These are phyloP conservation scores for Pisolithus orientalis DNA, from an alignment of 768 basidiomycete genomes.

Conservation along the genomic window DNA sequence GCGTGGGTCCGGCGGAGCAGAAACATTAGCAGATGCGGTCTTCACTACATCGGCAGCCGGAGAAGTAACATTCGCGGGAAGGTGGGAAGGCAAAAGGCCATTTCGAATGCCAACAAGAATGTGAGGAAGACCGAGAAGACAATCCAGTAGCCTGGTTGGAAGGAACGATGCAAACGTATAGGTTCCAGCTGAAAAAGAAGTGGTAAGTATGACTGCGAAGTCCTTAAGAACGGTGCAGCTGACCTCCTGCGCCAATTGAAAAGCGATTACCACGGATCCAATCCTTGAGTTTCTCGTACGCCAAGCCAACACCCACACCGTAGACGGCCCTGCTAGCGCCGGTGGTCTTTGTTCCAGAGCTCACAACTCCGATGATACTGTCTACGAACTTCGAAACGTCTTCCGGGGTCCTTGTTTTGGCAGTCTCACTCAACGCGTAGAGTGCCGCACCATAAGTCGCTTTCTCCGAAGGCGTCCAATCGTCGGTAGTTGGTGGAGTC, in stretches of 20 bases:
- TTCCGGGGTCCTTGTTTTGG: constrained; percentile 46
- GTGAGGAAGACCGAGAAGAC: constrained; percentile 60
- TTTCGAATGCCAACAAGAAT: constrained; percentile 58
- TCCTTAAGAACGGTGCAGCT: constrained; percentile 13
- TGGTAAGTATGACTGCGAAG: constrained; percentile 2
- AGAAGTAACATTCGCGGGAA: constrained; percentile 21
- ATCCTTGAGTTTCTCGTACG: constrained; percentile 37
- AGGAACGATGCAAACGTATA: constrained; percentile 67
- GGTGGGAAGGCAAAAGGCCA: constrained; percentile 46
- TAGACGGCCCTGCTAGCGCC: constrained; percentile 37
- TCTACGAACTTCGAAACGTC: constrained; percentile 54
- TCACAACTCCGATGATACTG: constrained; percentile 53
- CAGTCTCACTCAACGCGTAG: constrained; percentile 37
- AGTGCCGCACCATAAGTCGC: constrained; percentile 68
- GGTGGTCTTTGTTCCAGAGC: constrained; percentile 39
- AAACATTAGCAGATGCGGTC: constrained; percentile 1
- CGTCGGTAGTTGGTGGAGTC: constrained; percentile 48
- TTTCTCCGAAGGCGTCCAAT: constrained; percentile 72
- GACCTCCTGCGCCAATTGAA: constrained; percentile 77
- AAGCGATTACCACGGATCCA: constrained; percentile 65
- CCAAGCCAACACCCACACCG: constrained; percentile 38
- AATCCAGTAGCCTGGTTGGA: constrained; percentile 58
- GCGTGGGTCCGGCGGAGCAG: no score
- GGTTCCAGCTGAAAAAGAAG: constrained; percentile 48
- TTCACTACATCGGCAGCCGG: constrained; percentile 1